phyloP scores from a whole-genome alignment of 768 basidiomycete genomes.

The Trametes coccinea region DNA sequence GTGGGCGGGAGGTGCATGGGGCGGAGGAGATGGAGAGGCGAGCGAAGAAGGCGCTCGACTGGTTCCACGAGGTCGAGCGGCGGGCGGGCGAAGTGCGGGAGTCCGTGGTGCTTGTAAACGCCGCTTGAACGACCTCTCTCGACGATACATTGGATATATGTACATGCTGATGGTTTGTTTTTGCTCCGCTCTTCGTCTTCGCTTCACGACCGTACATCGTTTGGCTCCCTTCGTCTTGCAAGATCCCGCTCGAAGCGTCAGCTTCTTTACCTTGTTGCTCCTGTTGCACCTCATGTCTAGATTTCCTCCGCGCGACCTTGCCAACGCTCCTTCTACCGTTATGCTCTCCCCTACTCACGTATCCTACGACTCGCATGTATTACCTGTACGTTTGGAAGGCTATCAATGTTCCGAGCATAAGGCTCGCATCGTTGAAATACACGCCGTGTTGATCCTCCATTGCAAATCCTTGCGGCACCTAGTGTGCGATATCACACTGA shows the following conservation, averaged over 20 bases:
- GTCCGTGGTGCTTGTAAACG: constrained; percentile 18
- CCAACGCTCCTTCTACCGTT: constrained; percentile 19
- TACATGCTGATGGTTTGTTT: not conserved
- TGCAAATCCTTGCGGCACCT: too few relatives aligned
- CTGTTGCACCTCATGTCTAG: not conserved
- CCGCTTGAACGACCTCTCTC: constrained; percentile 1
- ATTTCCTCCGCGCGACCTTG: constrained; percentile 10
- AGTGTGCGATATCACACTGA: too few relatives aligned
- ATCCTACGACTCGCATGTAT: constrained; percentile 21
- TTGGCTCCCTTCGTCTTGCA: not conserved
- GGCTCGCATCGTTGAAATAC: not conserved
- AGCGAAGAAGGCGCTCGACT: constrained; percentile 69
- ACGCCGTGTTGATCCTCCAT: too few relatives aligned
- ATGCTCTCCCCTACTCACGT: constrained; percentile 14
- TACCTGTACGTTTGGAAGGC: constrained; percentile 18
- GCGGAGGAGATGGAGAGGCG: constrained; percentile 76
- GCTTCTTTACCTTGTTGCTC: not conserved
- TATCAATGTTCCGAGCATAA: constrained; percentile 9
- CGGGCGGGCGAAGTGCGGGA: constrained; percentile 45
- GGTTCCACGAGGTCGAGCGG: constrained; percentile 59
- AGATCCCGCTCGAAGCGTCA: constrained; percentile 6
- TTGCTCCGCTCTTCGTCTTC: not conserved
- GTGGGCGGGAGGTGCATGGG: constrained; percentile 69
- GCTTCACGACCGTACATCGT: constrained; percentile 13
- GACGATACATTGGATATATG: constrained; percentile 9